Percentiles rank a stretch among this genome's conserved stretches.
These are phyloP conservation scores for Lentinula guzmanii DNA, from an alignment of 768 basidiomycete species.

Conservation along the genomic window DNA sequence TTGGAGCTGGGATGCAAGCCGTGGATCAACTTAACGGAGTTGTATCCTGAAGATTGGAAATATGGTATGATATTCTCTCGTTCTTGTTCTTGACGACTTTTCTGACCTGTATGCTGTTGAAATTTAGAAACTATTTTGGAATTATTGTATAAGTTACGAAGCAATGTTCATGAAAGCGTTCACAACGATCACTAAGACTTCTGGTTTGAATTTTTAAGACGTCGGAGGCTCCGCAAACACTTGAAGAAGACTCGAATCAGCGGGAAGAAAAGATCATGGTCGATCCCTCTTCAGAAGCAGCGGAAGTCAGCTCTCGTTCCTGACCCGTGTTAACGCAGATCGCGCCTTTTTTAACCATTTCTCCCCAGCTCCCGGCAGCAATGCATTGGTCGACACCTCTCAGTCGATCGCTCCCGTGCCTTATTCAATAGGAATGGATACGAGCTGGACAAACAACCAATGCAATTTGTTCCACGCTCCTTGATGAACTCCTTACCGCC, in stretches of 20 bases:
- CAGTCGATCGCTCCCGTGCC: not conserved
- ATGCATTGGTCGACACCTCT: not conserved
- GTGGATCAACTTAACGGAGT: constrained; percentile 36
- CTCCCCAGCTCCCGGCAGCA: not conserved
- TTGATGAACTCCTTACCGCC: not conserved
- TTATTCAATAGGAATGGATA: not conserved
- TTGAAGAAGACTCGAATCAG: not conserved
- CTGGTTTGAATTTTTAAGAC: too few species aligned
- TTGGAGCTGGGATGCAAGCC: constrained; percentile 32
- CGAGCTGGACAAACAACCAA: not conserved
- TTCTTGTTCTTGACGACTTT: not conserved
- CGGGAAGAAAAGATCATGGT: not conserved
- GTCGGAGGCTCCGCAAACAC: not conserved
- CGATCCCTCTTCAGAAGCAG: not conserved
- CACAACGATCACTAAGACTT: too few species aligned
- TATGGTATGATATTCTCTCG: not conserved
- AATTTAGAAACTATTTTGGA: too few species aligned
- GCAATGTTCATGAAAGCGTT: too few species aligned
- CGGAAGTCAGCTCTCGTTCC: not conserved
- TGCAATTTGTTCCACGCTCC: not conserved
- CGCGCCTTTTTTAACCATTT: not conserved
- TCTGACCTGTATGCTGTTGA: too few species aligned
- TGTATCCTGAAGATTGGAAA: not conserved
- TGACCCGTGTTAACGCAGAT: not conserved
- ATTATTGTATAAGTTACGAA: too few species aligned